These are phyloP conservation scores for Phlebopus sp. DNA, from an alignment of 1,284 basidiomycete genomes.

Conservation along the genomic window DNA sequence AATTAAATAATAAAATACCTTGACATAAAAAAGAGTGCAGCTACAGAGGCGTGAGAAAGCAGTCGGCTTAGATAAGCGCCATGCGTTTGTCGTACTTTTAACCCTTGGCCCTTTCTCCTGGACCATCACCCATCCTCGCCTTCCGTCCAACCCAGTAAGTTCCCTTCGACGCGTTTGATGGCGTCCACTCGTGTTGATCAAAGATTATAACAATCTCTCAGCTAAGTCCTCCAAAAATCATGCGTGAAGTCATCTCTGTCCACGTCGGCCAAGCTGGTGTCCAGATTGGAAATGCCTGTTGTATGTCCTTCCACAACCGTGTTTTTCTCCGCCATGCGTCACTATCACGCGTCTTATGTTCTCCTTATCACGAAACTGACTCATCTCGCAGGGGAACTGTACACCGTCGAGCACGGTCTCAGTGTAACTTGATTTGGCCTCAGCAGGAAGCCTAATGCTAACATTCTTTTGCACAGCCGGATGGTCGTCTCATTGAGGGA, in stretches of 20 bases:
- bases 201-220: neutral
- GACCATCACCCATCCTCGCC: constrained; percentile 28
- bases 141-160: constrained; percentile 26
- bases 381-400: constrained; percentile 81
- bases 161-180: constrained; percentile 26
- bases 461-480: constrained; percentile 51
- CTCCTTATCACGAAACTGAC: constrained; percentile 17
- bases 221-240: constrained; percentile 33
- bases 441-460: constrained; percentile 6
- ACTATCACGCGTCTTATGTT: constrained; percentile 15
- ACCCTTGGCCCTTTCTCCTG: constrained; percentile 37
- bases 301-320: constrained; percentile 46
- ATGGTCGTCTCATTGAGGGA: constrained; percentile 75
- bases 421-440: constrained; percentile 57
- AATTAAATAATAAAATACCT: neutral
- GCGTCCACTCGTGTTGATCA: constrained; percentile 16
- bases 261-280: constrained; percentile 96
- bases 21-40: constrained; percentile 12
- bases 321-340: constrained; percentile 1
- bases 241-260: constrained; percentile 93
- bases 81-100: constrained; percentile 36
- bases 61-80: constrained; percentile 29
- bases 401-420: constrained; percentile 96
- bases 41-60: constrained; percentile 31
- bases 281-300: constrained; percentile 96